phyloP scores from a whole-genome alignment of 2,329 filamentous ascomycete species.

The Aspergillus udagawae region DNA sequence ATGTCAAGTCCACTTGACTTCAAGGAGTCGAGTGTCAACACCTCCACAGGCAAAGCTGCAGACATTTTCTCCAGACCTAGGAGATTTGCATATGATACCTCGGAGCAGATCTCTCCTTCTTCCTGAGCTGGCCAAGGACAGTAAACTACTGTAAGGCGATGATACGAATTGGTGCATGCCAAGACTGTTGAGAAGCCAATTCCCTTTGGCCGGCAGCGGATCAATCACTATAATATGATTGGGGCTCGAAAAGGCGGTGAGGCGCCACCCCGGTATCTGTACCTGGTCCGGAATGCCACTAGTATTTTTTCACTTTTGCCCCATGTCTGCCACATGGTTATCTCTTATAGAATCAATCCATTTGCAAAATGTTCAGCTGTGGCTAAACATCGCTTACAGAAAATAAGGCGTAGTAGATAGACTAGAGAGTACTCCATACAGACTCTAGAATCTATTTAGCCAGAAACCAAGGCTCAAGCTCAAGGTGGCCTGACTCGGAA shows the following conservation, averaged over 20 bases:
- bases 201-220: constrained; percentile 1
- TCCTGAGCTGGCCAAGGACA: neutral
- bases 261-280: constrained; percentile 1
- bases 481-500: neutral
- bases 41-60: neutral
- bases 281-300: neutral
- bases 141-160: neutral
- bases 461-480: neutral
- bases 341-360: no score
- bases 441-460: no score
- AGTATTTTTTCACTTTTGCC: neutral
- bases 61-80: neutral
- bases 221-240: neutral
- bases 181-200: constrained; percentile 15
- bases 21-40: neutral
- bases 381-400: neutral
- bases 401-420: no score
- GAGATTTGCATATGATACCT: neutral
- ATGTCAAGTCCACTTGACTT: no score
- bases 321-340: neutral
- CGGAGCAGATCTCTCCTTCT: neutral
- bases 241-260: constrained; percentile 9
- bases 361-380: neutral
- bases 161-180: neutral
- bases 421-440: no score